These are phyloP conservation scores for Ligustrum vulgare DNA, from an alignment of 257 asterid species.

Conservation along the genomic window DNA sequence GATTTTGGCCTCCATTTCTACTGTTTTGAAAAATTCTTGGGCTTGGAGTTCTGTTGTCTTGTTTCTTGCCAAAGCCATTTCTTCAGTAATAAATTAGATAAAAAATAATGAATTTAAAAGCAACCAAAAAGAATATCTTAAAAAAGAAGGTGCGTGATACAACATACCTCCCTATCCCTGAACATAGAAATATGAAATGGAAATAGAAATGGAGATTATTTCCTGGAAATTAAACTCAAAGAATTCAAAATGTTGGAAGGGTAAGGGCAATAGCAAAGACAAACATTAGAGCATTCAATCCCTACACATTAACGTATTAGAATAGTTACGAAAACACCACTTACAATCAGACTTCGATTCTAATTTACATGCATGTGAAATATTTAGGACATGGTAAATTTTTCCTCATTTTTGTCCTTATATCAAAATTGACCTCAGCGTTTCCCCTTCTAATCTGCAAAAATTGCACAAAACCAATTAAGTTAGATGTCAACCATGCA, in stretches of 20 bases:
- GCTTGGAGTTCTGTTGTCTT: no score
- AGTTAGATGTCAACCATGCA: conserved; percentile 3
- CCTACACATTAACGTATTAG: conserved; percentile 36
- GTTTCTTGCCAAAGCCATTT: no score
- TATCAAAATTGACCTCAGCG: conserved; percentile 44
- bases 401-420: not conserved
- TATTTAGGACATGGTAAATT: not conserved
- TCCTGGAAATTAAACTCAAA: not conserved
- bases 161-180: no score
- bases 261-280: conserved; percentile 49
- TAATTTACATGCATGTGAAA: not conserved
- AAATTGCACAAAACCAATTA: conserved; percentile 5
- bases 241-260: not conserved
- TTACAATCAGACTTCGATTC: not conserved
- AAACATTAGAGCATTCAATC: conserved; percentile 75
- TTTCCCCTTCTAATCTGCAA: conserved; percentile 64
- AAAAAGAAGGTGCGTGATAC: no score
- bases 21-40: no score
- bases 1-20: no score
- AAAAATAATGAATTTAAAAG: no score
- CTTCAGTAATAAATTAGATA: no score
- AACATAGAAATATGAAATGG: not conserved
- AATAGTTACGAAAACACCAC: not conserved
- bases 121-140: no score
- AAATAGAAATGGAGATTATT: not conserved